Conservation (phyloP, 495 filamentous ascomycete species). For the Aspergillus asperescens region DNA sequence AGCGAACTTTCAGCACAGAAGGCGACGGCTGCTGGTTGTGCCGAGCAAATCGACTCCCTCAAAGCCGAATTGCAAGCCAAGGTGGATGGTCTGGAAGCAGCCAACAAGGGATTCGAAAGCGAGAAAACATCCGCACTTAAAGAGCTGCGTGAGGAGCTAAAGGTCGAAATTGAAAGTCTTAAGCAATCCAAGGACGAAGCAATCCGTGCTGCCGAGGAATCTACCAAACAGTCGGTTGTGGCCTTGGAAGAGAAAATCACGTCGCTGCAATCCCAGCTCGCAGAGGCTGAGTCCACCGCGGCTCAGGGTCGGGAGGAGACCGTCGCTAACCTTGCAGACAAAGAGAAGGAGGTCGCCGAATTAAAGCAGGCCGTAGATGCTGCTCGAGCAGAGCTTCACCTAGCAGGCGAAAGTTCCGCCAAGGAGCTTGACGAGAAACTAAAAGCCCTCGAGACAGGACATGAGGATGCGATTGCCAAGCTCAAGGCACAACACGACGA, state of each 20-base stretch:
- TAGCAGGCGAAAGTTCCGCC: slow-evolving; percentile 28
- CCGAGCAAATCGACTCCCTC: slow-evolving; percentile 36
- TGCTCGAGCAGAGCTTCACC: slow-evolving; percentile 33
- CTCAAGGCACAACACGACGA: slow-evolving; percentile 37
- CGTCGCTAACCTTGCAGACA: slow-evolving; percentile 28
- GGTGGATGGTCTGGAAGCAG: slow-evolving; percentile 27
- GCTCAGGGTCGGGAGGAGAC: slow-evolving; percentile 27
- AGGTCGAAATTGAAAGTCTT: slow-evolving; percentile 42
- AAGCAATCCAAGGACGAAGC: slow-evolving; percentile 38
- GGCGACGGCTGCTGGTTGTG: slow-evolving; percentile 30
- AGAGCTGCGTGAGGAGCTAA: slow-evolving; percentile 33
- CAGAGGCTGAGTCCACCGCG: slow-evolving; percentile 31
- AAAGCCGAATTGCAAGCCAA: slow-evolving; percentile 37
- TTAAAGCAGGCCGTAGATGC: slow-evolving; percentile 34
- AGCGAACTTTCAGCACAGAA: slow-evolving; percentile 37
- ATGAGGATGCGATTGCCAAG: slow-evolving; percentile 31
- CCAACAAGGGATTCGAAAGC: slow-evolving; percentile 26
- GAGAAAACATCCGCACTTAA: slow-evolving; percentile 40
- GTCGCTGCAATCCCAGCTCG: slow-evolving; percentile 36
- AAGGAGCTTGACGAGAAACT: slow-evolving; percentile 31
- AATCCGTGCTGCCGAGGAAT: slow-evolving; percentile 38
- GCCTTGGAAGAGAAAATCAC: slow-evolving; percentile 36
- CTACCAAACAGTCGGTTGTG: slow-evolving; percentile 28
- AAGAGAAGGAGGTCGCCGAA: slow-evolving; percentile 36
- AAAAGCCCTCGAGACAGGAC: slow-evolving; percentile 38